phyloP scores from a whole-genome alignment of 129 eudicot genomes.

The Arctium minus region DNA sequence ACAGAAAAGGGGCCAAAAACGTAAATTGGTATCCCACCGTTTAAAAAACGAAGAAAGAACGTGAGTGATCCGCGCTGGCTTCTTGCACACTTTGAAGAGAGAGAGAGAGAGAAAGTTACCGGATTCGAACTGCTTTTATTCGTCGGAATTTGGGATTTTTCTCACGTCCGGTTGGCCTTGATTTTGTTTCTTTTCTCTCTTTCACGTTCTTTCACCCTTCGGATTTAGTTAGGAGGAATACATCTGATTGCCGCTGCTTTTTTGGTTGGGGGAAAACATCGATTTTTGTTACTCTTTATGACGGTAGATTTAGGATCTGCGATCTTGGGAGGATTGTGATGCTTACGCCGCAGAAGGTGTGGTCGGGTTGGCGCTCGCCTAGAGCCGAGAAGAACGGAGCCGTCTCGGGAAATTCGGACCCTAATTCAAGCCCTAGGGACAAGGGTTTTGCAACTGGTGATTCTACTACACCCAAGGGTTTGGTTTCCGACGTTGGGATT shows the following conservation, averaged over 20 bases:
- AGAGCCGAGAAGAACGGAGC: slow-evolving; percentile 43
- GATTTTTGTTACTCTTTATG: slow-evolving; percentile 26
- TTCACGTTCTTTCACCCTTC: slow-evolving; percentile 2
- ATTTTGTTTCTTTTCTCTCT: not conserved
- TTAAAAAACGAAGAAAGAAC: slow-evolving; percentile 37
- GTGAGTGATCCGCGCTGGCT: slow-evolving; percentile 63
- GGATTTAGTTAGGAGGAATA: slow-evolving; percentile 9
- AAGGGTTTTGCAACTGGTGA: slow-evolving; percentile 44
- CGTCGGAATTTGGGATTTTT: slow-evolving; percentile 62
- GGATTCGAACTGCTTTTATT: slow-evolving; percentile 55
- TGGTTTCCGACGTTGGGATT: slow-evolving; percentile 26
- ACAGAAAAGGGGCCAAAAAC: slow-evolving; percentile 26
- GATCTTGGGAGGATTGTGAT: slow-evolving; percentile 24
- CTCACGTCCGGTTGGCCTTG: slow-evolving; percentile 58
- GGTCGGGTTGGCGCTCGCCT: slow-evolving; percentile 57
- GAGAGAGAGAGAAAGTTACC: slow-evolving; percentile 52
- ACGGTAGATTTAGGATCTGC: slow-evolving; percentile 43
- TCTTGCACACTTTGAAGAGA: slow-evolving; percentile 29
- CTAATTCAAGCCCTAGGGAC: slow-evolving; percentile 33
- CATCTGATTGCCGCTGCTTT: slow-evolving; percentile 8
- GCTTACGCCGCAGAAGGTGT: slow-evolving; percentile 77
- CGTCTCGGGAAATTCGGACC: slow-evolving; percentile 31
- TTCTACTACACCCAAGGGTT: slow-evolving; percentile 39
- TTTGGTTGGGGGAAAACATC: slow-evolving; percentile 3
- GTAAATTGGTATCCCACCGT: slow-evolving; percentile 30